Percentiles rank a stretch among this genome's conserved stretches.
Evolutionary conservation across 2,329 filamentous ascomycete genomes (phyloP).

Genomic region (Penicillium sp.): DNA sequence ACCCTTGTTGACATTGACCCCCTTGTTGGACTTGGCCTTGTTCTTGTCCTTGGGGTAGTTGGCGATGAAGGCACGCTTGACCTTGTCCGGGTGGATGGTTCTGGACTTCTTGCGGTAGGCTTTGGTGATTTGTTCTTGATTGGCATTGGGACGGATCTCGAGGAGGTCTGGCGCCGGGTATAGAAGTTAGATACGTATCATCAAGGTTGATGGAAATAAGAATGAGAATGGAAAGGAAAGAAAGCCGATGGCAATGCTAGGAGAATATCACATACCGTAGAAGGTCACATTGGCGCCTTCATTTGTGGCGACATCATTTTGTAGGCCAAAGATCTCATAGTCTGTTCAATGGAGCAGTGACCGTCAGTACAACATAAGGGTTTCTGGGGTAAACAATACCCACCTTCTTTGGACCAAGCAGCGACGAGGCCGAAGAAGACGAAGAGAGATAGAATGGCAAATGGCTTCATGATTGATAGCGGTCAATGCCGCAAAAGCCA

Average conservation of each 20-base stretch:
- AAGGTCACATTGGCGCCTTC: slow-evolving; percentile 82
- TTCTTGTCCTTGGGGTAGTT: slow-evolving; percentile 58
- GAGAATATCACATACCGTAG: slow-evolving; percentile 56
- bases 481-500: slow-evolving; percentile 24
- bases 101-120: slow-evolving; percentile 87
- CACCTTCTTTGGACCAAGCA: slow-evolving; percentile 85
- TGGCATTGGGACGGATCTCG: slow-evolving; percentile 68
- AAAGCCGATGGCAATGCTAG: background rate
- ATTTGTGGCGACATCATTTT: slow-evolving; percentile 74
- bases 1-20: slow-evolving; percentile 65
- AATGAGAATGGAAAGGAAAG: background rate
- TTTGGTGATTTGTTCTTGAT: slow-evolving; percentile 85
- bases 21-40: slow-evolving; percentile 55
- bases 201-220: background rate
- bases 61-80: slow-evolving; percentile 75
- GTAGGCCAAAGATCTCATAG: slow-evolving; percentile 94
- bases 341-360: slow-evolving; percentile 51
- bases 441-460: slow-evolving; percentile 63
- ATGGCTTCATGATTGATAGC: slow-evolving; percentile 61
- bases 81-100: slow-evolving; percentile 90
- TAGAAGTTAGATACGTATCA: background rate
- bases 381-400: slow-evolving; percentile 22
- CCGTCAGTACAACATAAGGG: background rate
- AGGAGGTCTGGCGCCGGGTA: slow-evolving; percentile 62
- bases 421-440: slow-evolving; percentile 65